Base-by-base conservation (phyloP, 1,139 yeast species). In the Geotrichum phurueaensis region DNA sequence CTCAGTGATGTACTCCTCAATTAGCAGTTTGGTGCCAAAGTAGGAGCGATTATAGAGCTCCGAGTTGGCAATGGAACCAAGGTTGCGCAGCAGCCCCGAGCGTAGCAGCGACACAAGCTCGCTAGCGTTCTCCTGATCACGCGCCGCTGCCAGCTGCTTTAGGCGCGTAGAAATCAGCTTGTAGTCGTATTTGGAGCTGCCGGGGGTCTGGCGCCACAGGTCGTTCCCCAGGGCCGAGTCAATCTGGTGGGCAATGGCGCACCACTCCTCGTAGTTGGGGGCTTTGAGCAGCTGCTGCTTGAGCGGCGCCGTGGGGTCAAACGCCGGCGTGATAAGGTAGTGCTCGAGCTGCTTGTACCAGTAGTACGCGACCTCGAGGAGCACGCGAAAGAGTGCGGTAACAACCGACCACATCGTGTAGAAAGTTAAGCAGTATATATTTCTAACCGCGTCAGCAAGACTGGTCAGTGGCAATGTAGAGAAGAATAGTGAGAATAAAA, bases 61-160 rank as follows among this genome's bases (percentile, higher is more conserved):
- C 67, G 86, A 86, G 67, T 87, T 90, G 2, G 96, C 83, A 4
- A 94, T 89, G 0, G 97, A 96, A 9, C 97, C 99, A 75, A 94
- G 87, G 70, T 94, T 94, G 39, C 99, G 77, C 55, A 94, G 76
- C 68, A 90, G 81, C 0, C 97, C 96, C 0, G 96, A 87, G 53
- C 97, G 77, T 54, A 94, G 80, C 53, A 88, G 77, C 29, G 89
- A 86, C 76, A 88, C 81, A 33, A 94, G 78, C 51, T 78, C 74
- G 29, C 79, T 80, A 1, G 83, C 75, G 68, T 89, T 86, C n/a
- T 80, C 82, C 10, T 78, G 76, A 18, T 78, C 74, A 58, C 96
- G 75, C 0, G 96, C 94, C 39, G 80, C 81, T 49, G 81, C 78
- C 55, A 94, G 73, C 48, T 81, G 78, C 63, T 84, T 82, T 61